Base-by-base conservation (phyloP, 768 basidiomycete genomes). In the Boletus tylopilopsis region DNA sequence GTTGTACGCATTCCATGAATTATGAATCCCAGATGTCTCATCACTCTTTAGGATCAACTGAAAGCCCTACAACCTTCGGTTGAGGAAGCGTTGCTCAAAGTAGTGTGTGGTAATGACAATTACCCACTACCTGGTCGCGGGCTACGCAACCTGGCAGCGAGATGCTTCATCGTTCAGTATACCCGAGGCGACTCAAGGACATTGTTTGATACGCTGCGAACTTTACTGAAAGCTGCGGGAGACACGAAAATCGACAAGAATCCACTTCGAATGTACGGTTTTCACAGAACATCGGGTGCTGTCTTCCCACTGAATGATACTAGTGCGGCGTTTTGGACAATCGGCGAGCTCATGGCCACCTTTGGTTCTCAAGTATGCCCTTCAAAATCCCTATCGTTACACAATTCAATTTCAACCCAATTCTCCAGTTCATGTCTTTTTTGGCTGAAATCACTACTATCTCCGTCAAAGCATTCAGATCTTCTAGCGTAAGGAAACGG, bases 111-210 rank as follows among this genome's bases (percentile, higher is more conserved):
- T 2, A 72, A 80, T 0, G 73, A 81, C 7, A 76, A 76, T 11
- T 87, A 84, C 57, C 90, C 94, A n/a, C 67, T 77, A 24, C 94
- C 95, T 1, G 95, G 95, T 37, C 85, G 94, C 10, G 90, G 91
- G 3, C 70, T 93, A 36, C 80, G 95, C 34, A 85, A 87, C 50
- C 73, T 91, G 5, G 80, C 87, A 40, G 81, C 87, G 9, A 74
- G 89, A 74, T 93, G 91, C 60, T 70, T 97, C 39, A 67, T 90
- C 36, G 64, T 73, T 19, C 55, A 95, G 15, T 94, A 94, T 69
- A 78, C 75, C 29, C 79, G 84, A 16, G 90, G 88, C 58, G 94
- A 97, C 64, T 85, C 87, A 0, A 79, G 84, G 67, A 81, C 85
- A 2, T 68, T 97, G 47, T 97, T 94, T 58, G 95, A 99, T 61